Conservation (phyloP, 2,329 filamentous ascomycete species). For the Colletotrichum sp. region DNA sequence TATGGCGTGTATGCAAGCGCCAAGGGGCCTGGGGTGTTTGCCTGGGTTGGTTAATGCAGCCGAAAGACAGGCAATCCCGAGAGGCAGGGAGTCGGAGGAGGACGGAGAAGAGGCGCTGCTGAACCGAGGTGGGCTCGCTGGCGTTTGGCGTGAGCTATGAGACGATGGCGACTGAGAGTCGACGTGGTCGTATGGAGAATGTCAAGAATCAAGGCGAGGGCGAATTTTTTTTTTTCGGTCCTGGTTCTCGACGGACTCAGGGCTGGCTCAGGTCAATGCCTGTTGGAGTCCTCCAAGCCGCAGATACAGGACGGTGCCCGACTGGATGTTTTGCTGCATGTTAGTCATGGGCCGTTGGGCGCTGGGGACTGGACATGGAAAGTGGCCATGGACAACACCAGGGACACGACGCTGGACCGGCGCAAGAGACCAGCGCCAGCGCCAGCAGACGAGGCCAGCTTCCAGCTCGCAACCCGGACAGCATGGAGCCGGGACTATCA, state of each 20-base stretch:
- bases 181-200: neutral
- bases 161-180: neutral
- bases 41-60: neutral
- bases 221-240: neutral
- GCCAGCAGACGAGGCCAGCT: neutral
- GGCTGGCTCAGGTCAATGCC: neutral
- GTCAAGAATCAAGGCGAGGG: neutral
- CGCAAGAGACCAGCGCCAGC: neutral
- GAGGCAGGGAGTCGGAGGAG: neutral
- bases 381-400: neutral
- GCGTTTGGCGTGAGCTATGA: neutral
- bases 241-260: neutral
- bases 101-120: neutral
- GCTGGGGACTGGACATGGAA: neutral
- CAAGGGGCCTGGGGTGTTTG: neutral
- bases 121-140: neutral
- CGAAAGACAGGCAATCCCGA: neutral
- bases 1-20: neutral
- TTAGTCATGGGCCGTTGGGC: neutral
- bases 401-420: neutral
- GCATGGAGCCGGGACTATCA: neutral
- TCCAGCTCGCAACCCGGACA: neutral
- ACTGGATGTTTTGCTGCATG: neutral
- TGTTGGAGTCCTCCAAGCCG: conserved; percentile 13
- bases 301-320: neutral